Evolutionary conservation across 805 yeast species (phyloP).

Genomic region (Candida andamanensis): DNA sequence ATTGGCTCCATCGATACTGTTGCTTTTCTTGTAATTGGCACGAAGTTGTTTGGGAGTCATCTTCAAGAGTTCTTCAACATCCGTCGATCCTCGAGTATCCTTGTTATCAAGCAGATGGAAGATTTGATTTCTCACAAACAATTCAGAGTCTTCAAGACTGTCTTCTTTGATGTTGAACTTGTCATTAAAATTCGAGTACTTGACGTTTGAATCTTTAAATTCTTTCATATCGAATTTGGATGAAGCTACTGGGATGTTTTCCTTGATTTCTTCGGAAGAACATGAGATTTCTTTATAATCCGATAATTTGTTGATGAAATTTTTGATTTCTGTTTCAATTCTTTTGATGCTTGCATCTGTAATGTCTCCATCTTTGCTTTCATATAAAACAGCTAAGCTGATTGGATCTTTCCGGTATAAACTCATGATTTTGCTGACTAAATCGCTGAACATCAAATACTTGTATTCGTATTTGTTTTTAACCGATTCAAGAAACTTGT

Average conservation of each 20-base stretch:
- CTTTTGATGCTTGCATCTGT: background rate
- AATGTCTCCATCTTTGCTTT: background rate
- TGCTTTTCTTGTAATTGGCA: slow-evolving; percentile 7
- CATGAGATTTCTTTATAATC: slow-evolving; percentile 5
- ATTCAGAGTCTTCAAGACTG: slow-evolving; percentile 10
- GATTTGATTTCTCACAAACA: slow-evolving; percentile 12
- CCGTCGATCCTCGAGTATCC: slow-evolving; percentile 10
- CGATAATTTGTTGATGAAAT: slow-evolving; percentile 7
- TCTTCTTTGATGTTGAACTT: slow-evolving; percentile 8
- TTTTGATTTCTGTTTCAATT: slow-evolving; percentile 3
- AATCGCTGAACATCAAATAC: slow-evolving; percentile 2
- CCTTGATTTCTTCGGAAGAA: slow-evolving; percentile 5
- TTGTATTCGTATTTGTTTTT: slow-evolving; percentile 5
- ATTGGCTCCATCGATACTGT: slow-evolving; percentile 4
- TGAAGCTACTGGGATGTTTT: slow-evolving; percentile 9
- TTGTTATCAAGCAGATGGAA: slow-evolving; percentile 8
- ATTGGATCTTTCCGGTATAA: slow-evolving; percentile 5
- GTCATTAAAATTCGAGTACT: slow-evolving; percentile 2
- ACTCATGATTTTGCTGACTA: slow-evolving; percentile 1
- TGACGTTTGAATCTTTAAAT: slow-evolving; percentile 7
- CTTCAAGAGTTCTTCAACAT: slow-evolving; percentile 11
- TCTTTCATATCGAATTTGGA: slow-evolving; percentile 18
- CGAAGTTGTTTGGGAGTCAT: slow-evolving; percentile 17
- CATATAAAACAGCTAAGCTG: slow-evolving; percentile 6
- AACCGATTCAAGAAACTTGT: slow-evolving; percentile 5